Conservation (phyloP, 108 stramenopile genomes). For the Nitzschia palea region DNA sequence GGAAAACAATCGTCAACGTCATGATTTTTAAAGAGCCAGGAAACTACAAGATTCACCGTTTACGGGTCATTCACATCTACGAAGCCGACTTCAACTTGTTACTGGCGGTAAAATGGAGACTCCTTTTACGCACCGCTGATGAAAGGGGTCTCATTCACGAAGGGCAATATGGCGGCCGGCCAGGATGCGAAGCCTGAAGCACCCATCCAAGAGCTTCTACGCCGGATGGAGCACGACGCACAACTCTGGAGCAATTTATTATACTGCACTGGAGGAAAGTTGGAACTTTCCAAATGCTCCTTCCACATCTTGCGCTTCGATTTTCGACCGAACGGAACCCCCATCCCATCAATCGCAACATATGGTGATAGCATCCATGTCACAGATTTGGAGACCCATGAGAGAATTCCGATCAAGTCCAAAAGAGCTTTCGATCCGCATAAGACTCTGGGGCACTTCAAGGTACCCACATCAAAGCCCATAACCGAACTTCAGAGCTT, state of each 20-base stretch:
- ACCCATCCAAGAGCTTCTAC: not conserved
- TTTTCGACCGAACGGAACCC: not conserved
- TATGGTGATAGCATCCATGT: not conserved
- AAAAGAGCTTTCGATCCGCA: not conserved
- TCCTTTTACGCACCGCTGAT: not conserved
- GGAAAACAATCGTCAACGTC: not conserved
- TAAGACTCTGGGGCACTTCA: not conserved
- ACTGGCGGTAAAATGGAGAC: not conserved
- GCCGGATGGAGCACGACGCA: not conserved
- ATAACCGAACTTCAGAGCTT: not conserved
- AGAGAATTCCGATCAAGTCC: not conserved
- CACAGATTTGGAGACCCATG: no score
- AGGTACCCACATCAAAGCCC: not conserved
- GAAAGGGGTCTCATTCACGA: not conserved
- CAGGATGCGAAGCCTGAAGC: not conserved
- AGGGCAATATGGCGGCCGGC: not conserved
- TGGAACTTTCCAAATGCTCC: not conserved
- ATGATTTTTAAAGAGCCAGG: not conserved
- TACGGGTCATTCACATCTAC: slow-evolving; percentile 16
- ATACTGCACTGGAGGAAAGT: not conserved
- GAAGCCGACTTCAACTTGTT: slow-evolving; percentile 13
- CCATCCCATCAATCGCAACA: not conserved
- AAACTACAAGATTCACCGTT: slow-evolving; percentile 1
- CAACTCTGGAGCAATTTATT: not conserved
- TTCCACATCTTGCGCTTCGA: not conserved